Evolutionary conservation across 306 rosid genomes (phyloP).

Genomic region (Boehmeria nivea): DNA sequence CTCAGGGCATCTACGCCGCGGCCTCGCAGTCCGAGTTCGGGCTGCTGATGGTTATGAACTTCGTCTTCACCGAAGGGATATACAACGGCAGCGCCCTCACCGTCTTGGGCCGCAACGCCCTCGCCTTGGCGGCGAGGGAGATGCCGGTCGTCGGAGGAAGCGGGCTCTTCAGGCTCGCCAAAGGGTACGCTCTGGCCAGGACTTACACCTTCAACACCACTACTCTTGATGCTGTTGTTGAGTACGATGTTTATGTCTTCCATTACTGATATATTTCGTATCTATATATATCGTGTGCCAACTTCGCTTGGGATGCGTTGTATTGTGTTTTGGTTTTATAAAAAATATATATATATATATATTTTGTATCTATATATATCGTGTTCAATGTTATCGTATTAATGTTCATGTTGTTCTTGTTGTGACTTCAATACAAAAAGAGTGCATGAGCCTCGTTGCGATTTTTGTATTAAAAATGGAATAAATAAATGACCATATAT

Average conservation of each 20-base stretch:
- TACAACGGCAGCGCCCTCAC: slow-evolving; percentile 26
- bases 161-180: slow-evolving; percentile 23
- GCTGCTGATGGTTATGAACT: slow-evolving; percentile 29
- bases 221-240: slow-evolving; percentile 9
- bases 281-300: too few relatives aligned
- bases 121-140: slow-evolving; percentile 11
- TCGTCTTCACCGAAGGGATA: slow-evolving; percentile 27
- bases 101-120: slow-evolving; percentile 19
- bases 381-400: too few relatives aligned
- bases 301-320: too few relatives aligned
- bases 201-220: not conserved
- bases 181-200: slow-evolving; percentile 18
- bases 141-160: slow-evolving; percentile 28
- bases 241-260: slow-evolving; percentile 19
- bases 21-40: slow-evolving; percentile 31
- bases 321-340: too few relatives aligned
- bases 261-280: too few relatives aligned
- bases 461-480: too few relatives aligned
- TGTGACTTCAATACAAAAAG: too few relatives aligned
- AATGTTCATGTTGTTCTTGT: too few relatives aligned
- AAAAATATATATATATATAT: too few relatives aligned
- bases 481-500: too few relatives aligned
- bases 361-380: too few relatives aligned
- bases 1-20: slow-evolving; percentile 49
- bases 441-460: too few relatives aligned